Percentiles rank a stretch among this genome's conserved stretches.
Evolutionary conservation across 139 green algal genomes (phyloP).

Genomic region (Coelastrella sp.): DNA sequence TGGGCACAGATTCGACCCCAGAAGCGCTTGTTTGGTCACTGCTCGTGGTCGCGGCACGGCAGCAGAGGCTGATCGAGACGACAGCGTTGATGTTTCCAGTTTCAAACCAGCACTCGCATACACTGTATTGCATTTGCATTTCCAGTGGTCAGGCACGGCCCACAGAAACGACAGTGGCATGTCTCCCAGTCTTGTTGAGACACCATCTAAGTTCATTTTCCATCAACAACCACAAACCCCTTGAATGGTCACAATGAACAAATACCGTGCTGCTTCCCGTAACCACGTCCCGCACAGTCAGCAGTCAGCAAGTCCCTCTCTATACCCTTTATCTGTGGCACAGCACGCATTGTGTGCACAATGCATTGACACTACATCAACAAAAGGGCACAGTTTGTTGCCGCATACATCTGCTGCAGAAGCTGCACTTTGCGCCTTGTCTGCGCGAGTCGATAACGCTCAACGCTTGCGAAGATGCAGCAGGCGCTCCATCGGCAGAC

Average conservation of each 20-base stretch:
- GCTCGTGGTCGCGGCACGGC: neutral
- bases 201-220: neutral
- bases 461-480: constrained; percentile 38
- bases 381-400: neutral
- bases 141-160: constrained; percentile 18
- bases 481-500: constrained; percentile 15
- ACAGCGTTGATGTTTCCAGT: too few relatives aligned
- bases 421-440: neutral
- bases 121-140: neutral
- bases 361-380: neutral
- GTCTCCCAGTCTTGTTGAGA: neutral
- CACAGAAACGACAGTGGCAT: constrained; percentile 22
- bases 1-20: too few relatives aligned
- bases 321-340: neutral
- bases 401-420: neutral
- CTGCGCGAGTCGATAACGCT: neutral
- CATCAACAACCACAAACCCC: neutral
- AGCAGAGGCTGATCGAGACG: neutral
- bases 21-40: neutral
- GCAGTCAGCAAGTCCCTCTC: neutral
- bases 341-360: neutral
- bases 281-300: neutral
- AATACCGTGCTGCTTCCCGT: neutral
- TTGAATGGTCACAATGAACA: neutral
- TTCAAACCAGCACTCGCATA: too few relatives aligned